phyloP scores from a whole-genome alignment of 2,329 filamentous ascomycete species.

The Juglanconis oblonga region DNA sequence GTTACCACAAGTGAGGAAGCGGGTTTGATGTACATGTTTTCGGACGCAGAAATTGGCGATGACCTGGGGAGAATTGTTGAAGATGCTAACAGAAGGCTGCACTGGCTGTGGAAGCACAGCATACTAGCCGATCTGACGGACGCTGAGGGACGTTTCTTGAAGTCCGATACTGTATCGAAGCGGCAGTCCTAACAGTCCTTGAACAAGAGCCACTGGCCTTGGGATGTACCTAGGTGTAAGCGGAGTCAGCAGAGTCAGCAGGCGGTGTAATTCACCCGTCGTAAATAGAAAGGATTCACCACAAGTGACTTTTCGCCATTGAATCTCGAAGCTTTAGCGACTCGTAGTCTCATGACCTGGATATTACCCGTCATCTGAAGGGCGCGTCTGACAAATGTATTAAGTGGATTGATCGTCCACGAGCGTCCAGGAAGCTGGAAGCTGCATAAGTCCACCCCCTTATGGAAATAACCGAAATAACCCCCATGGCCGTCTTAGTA shows the following conservation, averaged over 20 bases:
- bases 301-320: too few relatives aligned
- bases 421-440: neutral
- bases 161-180: too few relatives aligned
- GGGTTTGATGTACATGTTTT: conserved; percentile 27
- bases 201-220: neutral
- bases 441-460: neutral
- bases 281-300: too few relatives aligned
- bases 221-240: too few relatives aligned
- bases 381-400: neutral
- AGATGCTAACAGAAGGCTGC: conserved; percentile 28
- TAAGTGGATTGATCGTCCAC: neutral
- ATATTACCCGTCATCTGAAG: too few relatives aligned
- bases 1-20: conserved; percentile 27
- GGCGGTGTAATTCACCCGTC: too few relatives aligned
- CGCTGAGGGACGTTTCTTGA: neutral
- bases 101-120: conserved; percentile 32
- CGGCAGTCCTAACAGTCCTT: too few relatives aligned
- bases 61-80: conserved; percentile 29
- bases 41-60: conserved; percentile 23
- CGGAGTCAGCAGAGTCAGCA: too few relatives aligned
- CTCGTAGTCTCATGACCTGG: too few relatives aligned
- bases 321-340: too few relatives aligned
- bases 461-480: neutral
- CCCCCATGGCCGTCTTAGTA: neutral
- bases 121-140: conserved; percentile 24